Conservation (phyloP, 176 grass and related monocot species). For the Puccinellia tenuiflora region DNA sequence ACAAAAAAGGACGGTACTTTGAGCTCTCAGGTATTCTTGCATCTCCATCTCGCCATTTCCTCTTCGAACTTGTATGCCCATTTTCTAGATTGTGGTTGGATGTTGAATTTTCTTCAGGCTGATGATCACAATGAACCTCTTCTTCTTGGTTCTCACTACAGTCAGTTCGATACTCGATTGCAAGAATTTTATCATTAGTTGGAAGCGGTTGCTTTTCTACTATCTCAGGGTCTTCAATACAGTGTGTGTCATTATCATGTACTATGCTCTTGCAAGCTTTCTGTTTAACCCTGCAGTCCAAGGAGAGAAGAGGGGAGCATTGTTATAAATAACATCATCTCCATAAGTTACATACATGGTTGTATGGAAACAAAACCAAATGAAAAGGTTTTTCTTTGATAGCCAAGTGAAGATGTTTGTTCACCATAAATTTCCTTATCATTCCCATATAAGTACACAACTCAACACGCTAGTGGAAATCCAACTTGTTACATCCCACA, state of each 20-base stretch:
- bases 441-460: neutral
- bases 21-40: constrained; percentile 42
- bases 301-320: neutral
- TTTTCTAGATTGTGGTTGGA: neutral
- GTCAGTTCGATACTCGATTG: constrained; percentile 33
- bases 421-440: neutral
- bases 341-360: neutral
- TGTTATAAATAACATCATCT: constrained; percentile 9
- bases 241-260: constrained; percentile 29
- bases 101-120: constrained; percentile 37
- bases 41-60: constrained; percentile 46
- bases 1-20: constrained; percentile 49
- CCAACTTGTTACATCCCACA: neutral
- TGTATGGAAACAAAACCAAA: neutral
- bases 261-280: constrained; percentile 39
- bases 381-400: neutral
- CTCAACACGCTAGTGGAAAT: neutral
- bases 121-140: constrained; percentile 22
- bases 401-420: neutral
- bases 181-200: constrained; percentile 34
- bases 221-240: constrained; percentile 39
- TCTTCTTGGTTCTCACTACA: constrained; percentile 21
- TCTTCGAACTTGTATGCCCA: constrained; percentile 36
- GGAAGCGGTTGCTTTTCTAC: constrained; percentile 32
- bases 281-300: constrained; percentile 51